phyloP scores from a whole-genome alignment of 352 stramenopile genomes.

The Pythium guiyangense region DNA sequence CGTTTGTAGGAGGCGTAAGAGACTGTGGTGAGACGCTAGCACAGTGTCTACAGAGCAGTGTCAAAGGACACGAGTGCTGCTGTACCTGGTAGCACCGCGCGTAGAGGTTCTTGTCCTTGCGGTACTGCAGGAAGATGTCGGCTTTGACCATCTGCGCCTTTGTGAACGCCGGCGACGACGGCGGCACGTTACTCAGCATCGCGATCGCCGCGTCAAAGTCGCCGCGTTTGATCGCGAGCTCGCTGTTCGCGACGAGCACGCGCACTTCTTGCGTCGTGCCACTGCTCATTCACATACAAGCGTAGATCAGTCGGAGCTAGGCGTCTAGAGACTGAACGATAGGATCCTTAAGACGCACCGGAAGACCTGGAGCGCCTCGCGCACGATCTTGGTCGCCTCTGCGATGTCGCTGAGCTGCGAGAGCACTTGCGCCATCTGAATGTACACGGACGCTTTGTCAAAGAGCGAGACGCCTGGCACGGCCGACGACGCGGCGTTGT shows the following conservation, averaged over 20 bases:
- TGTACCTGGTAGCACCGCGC: constrained; percentile 77
- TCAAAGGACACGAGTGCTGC: too few species aligned
- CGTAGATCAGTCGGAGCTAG: not conserved
- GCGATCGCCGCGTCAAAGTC: constrained; percentile 88
- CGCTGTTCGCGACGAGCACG: constrained; percentile 88
- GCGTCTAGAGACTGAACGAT: not conserved
- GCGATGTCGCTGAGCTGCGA: constrained; percentile 73
- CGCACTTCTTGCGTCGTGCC: constrained; percentile 87
- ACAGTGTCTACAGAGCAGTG: not conserved
- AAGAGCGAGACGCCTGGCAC: constrained; percentile 45
- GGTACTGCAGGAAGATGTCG: constrained; percentile 90
- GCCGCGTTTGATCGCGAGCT: constrained; percentile 87
- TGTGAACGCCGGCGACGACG: constrained; percentile 71
- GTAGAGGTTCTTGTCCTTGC: constrained; percentile 90
- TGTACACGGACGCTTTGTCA: constrained; percentile 87
- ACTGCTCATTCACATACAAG: constrained; percentile 16
- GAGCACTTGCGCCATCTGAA: constrained; percentile 77
- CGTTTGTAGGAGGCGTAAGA: too few species aligned
- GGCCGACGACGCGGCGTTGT: not conserved
- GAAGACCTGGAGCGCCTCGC: constrained; percentile 70
- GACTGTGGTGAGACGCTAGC: too few species aligned
- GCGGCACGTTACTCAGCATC: constrained; percentile 86
- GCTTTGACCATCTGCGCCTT: constrained; percentile 92
- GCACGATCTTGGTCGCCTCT: constrained; percentile 60
- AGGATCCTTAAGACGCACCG: constrained; percentile 29